Base-by-base conservation (phyloP, 352 stramenopile genomes). In the Globisporangium takayamanum region DNA sequence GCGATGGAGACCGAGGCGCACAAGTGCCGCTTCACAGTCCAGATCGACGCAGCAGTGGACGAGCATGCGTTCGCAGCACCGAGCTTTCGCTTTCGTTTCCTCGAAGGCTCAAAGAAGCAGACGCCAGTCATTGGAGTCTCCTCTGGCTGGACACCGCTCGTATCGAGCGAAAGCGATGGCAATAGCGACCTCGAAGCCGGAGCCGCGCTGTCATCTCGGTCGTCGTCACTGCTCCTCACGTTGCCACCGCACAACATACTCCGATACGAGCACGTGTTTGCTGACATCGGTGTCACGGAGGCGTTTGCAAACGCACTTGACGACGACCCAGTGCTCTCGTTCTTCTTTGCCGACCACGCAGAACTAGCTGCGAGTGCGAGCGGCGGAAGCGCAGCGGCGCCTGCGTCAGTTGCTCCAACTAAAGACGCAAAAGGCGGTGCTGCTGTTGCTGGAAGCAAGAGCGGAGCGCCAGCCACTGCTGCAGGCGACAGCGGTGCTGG, bases 11-110 rank as follows among this genome's bases (percentile, higher is more conserved):
- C 18, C 12, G 55, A 64, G 51, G 36, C 67, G 5, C 64, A 68
- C 48, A 88, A 80, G 63, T 85, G 74, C 64, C 78, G 62, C 26
- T 80, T 88, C 67, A 84, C 66, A 0, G n/a, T 92, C 48, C 66
- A 76, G 54, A 79, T 92, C 55, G 78, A 89, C 25, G 78, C 66
- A 5, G 56, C 66, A 12, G 57, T 88, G 18, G 58, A 47, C 36
- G 74, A 80, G 28, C 60, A 63, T 0, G 66, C 57, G 11, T 81
- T 86, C 41, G 64, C 78, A 30, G 63, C 76, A 0, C 74, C 82
- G 30, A 73, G 62, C 5, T 89, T 92, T 49, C 78, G 82, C 25
- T 92, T 87, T 50, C 72, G 74, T 6, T 89, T 89, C 52, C 56
- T 92, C 1, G 82, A 92, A 33, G 76, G 76, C 36, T 69, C 62